Base-by-base conservation (phyloP, 2,329 filamentous ascomycete species). In the Curvularia verruculosa region DNA sequence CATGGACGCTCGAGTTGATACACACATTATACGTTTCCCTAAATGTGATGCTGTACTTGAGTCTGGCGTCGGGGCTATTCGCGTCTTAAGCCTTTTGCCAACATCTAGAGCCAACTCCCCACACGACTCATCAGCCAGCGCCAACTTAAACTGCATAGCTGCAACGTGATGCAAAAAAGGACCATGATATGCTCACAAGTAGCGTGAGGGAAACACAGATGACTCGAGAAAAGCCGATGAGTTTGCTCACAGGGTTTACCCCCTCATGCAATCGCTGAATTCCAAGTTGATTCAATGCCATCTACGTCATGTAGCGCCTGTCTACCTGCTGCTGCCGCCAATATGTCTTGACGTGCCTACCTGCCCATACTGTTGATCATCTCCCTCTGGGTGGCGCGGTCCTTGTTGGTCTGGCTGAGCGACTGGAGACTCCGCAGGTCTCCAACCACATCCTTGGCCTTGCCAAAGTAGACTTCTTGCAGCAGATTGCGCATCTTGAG, bases 381-480 rank as follows among this genome's bases (percentile, higher is more conserved):
- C 80, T 97, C 94, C 70, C 88, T 84, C 78, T 98, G 95, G 56
- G 91, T 88, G 68, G 92, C 91, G 60, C 90, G 85, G 65, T 97
- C 94, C 72, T 85, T 86, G 73, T 90, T 92, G 37, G 89, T 87
- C 78, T 96, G 92, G 64, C 91, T 96, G 76, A 98, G 80, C 61
- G 89, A 88, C 49, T 87, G 87, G 63, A 96, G 85, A 78, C 93
- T 98, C 76, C 95, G 85, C 78, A 99, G 80, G 77, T 99, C 94
- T 53, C 94, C 95, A 3, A 99, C 94, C 3, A 99, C 92, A 78
- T 99, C 95, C 85, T 96, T 97, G 53, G 95, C 94, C 83, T 99
- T 99, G 75, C 95, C 95, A 79, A 99, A 99, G 81, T 99, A 99
- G 48, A 99, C 95, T 80, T 99, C 95, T 83, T 99, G 94, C 76